Conservation (phyloP, 352 stramenopile species). For the Phytophthora foliorum region DNA sequence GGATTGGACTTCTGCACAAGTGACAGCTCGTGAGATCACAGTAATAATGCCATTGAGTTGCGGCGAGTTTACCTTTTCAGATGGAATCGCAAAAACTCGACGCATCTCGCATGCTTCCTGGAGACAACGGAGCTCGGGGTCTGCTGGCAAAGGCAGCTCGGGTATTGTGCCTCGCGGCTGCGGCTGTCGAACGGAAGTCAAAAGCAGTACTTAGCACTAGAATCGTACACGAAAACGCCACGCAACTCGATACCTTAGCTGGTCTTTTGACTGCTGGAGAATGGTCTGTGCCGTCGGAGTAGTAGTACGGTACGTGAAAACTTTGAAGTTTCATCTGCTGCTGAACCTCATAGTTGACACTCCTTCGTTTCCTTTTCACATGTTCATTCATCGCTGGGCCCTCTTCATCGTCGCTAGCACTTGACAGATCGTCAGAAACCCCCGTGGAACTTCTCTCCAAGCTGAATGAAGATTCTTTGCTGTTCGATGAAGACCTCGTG, state of each 20-base stretch:
- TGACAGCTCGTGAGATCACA: background rate
- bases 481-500: background rate
- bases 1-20: conserved; percentile 4
- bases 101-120: conserved; percentile 50
- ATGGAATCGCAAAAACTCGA: conserved; percentile 34
- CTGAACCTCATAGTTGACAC: conserved; percentile 1
- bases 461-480: conserved; percentile 8
- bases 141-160: conserved; percentile 45
- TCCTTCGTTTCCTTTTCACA: conserved; percentile 10
- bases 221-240: background rate
- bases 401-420: conserved; percentile 28
- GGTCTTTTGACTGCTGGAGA: background rate
- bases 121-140: conserved; percentile 69
- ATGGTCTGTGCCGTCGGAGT: conserved; percentile 13
- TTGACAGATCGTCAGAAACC: conserved; percentile 27
- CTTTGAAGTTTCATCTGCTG: conserved; percentile 41
- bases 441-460: conserved; percentile 17
- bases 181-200: conserved; percentile 24
- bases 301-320: conserved; percentile 50
- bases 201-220: background rate
- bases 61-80: conserved; percentile 20
- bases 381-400: conserved; percentile 10
- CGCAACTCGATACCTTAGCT: conserved; percentile 26
- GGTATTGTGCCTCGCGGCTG: conserved; percentile 60
- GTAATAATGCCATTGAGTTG: background rate